Percentiles rank a stretch among this genome's conserved stretches.
Evolutionary conservation across 2,329 filamentous ascomycete species (phyloP).

Genomic region (Lasiodiplodia hormozganensis): DNA sequence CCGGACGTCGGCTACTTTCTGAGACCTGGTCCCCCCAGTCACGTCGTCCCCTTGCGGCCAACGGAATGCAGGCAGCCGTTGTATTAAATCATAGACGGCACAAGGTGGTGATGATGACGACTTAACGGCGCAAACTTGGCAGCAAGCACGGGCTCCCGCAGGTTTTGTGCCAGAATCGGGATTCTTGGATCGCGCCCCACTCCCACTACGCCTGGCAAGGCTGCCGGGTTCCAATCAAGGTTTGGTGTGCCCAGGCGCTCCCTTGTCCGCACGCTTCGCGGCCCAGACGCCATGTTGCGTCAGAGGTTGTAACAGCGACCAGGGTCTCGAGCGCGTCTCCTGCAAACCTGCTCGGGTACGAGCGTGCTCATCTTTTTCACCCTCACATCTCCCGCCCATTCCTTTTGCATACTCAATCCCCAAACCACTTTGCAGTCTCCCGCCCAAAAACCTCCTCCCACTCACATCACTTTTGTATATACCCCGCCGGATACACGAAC

Average conservation of each 20-base stretch:
- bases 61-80: conserved; percentile 14
- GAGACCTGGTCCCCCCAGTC: background rate
- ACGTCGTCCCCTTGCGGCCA: conserved; percentile 4
- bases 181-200: conserved; percentile 14
- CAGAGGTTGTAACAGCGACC: conserved; percentile 23
- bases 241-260: conserved; percentile 9
- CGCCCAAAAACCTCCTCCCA: background rate
- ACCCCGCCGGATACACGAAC: background rate
- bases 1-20: conserved; percentile 3
- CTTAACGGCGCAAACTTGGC: conserved; percentile 26
- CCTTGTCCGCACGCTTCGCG: conserved; percentile 11
- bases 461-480: conserved; percentile 4
- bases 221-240: conserved; percentile 8
- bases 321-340: conserved; percentile 22
- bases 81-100: conserved; percentile 22
- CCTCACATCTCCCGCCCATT: conserved; percentile 15
- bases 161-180: conserved; percentile 10
- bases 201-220: conserved; percentile 1
- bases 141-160: conserved; percentile 28
- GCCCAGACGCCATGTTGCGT: conserved; percentile 26
- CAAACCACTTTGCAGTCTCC: background rate
- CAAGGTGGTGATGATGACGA: conserved; percentile 12
- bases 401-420: background rate
- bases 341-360: conserved; percentile 27
- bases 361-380: conserved; percentile 24